Evolutionary conservation across 1,139 yeast species (phyloP).

Genomic region (Geotrichum klebahnii): DNA sequence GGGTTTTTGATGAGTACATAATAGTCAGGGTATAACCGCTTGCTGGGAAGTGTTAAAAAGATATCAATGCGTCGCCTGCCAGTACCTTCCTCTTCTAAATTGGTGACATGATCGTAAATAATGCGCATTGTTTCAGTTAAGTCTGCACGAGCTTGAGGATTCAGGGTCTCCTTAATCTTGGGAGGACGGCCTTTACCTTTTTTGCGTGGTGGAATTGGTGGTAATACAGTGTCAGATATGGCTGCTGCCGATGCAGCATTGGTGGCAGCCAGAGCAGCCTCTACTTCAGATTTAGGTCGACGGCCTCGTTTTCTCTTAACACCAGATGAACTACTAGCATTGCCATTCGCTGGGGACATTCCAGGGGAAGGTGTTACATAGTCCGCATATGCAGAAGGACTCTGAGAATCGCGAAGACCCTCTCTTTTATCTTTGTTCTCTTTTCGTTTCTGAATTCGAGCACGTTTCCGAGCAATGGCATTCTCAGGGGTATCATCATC

Average conservation of each 20-base stretch:
- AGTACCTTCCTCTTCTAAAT: slow-evolving; percentile 32
- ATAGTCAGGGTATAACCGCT: slow-evolving; percentile 77
- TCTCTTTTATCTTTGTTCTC: slow-evolving; percentile 8
- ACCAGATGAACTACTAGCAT: slow-evolving; percentile 16
- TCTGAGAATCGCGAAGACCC: too few relatives aligned
- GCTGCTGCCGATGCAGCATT: slow-evolving; percentile 20
- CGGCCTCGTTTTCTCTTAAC: slow-evolving; percentile 28
- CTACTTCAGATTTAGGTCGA: slow-evolving; percentile 22
- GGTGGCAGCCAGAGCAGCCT: slow-evolving; percentile 29
- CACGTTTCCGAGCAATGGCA: slow-evolving; percentile 62
- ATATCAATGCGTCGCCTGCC: slow-evolving; percentile 46
- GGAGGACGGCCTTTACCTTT: slow-evolving; percentile 41
- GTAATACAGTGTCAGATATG: slow-evolving; percentile 13
- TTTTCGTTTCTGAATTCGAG: slow-evolving; percentile 37
- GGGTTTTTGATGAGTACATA: slow-evolving; percentile 75
- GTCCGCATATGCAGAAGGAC: slow-evolving; percentile 6
- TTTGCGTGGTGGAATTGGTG: slow-evolving; percentile 30
- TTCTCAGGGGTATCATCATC: slow-evolving; percentile 69
- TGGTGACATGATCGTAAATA: slow-evolving; percentile 28
- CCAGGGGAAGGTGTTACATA: slow-evolving; percentile 16
- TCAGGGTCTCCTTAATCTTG: slow-evolving; percentile 43
- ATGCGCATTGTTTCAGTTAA: slow-evolving; percentile 29
- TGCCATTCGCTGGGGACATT: slow-evolving; percentile 12
- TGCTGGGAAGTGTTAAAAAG: slow-evolving; percentile 67
- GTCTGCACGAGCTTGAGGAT: slow-evolving; percentile 32